Evolutionary conservation across 2,329 filamentous ascomycete species (phyloP).

Genomic region (Aureobasidium vineae): DNA sequence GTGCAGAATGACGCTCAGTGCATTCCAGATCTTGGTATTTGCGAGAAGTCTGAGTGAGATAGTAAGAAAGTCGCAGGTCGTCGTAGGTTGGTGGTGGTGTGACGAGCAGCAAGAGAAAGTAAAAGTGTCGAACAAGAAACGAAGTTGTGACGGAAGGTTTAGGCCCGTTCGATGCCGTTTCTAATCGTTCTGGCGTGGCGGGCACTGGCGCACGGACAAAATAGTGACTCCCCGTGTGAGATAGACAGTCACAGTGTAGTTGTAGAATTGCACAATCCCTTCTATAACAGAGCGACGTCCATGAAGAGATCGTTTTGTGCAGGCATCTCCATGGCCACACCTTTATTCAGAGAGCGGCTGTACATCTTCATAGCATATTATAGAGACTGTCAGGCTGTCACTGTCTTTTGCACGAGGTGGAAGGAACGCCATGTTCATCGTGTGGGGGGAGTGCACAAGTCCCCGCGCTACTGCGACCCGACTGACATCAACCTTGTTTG

Average conservation of each 20-base stretch:
- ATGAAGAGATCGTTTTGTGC: too few species aligned
- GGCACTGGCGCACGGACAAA: background rate
- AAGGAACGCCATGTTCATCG: background rate
- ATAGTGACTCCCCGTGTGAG: too few species aligned
- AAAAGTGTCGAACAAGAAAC: conserved; percentile 1
- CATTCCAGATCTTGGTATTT: background rate
- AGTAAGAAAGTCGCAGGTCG: background rate
- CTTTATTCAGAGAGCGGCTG: too few species aligned
- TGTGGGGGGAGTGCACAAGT: background rate
- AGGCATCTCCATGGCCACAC: too few species aligned
- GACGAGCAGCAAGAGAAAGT: background rate
- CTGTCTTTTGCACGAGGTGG: too few species aligned
- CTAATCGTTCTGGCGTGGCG: too few species aligned
- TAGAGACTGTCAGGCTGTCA: too few species aligned
- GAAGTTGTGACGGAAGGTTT: conserved; percentile 18
- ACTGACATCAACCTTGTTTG: conserved; percentile 19
- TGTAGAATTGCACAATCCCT: too few species aligned
- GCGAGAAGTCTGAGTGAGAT: background rate
- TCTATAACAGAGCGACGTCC: too few species aligned
- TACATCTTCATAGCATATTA: too few species aligned
- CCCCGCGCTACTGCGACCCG: background rate
- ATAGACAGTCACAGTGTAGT: too few species aligned
- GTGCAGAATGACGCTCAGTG: conserved; percentile 10
- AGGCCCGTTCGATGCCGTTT: conserved; percentile 2
- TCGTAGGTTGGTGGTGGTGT: background rate